These are phyloP conservation scores for Xylariaceae sp. DNA, from an alignment of 2,329 filamentous ascomycete species.

Conservation along the genomic window DNA sequence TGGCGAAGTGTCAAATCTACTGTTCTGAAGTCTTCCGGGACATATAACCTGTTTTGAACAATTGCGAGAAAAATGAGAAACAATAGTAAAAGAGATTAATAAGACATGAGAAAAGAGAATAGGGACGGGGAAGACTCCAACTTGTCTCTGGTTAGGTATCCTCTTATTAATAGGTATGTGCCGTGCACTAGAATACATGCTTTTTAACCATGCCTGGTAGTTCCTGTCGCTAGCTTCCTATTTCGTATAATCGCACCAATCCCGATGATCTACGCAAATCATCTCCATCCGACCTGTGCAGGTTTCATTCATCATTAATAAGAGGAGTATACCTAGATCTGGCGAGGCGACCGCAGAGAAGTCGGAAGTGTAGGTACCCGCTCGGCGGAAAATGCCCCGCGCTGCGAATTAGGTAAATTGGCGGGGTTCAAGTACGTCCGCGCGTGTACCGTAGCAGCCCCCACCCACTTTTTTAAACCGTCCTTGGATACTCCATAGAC, in stretches of 20 bases:
- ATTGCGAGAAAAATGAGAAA: background rate
- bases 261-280: background rate
- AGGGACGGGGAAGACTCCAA: background rate
- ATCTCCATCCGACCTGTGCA: background rate
- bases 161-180: too few relatives aligned
- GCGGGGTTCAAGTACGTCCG: too few relatives aligned
- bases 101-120: background rate
- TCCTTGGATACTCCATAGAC: too few relatives aligned
- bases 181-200: too few relatives aligned
- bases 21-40: background rate
- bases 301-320: too few relatives aligned
- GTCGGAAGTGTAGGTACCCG: background rate
- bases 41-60: too few relatives aligned
- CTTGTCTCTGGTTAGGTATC: background rate
- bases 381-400: background rate
- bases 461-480: too few relatives aligned
- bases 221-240: background rate
- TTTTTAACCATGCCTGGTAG: background rate
- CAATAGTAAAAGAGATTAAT: background rate
- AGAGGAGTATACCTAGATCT: background rate
- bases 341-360: too few relatives aligned
- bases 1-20: background rate
- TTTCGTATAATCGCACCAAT: slow-evolving; percentile 11
- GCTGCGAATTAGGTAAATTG: background rate
- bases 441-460: too few relatives aligned